These are phyloP conservation scores for Yamadazyma dushanensis DNA, from an alignment of 1,139 yeast genomes.

Conservation along the genomic window DNA sequence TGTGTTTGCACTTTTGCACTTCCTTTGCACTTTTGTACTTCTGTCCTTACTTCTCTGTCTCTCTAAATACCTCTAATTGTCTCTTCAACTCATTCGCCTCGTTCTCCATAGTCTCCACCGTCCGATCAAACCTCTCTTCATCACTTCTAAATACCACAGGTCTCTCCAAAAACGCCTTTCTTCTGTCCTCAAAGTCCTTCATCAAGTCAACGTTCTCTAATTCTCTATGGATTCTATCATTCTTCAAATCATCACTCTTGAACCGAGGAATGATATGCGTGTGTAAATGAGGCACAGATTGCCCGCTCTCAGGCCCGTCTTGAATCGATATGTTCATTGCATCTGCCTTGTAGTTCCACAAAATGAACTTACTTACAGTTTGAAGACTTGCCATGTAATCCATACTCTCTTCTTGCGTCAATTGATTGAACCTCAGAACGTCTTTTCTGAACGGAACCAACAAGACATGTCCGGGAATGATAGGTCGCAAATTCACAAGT, in stretches of 20 bases:
- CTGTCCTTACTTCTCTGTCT: no score
- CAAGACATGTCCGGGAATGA: conserved; percentile 86
- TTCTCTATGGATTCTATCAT: conserved; percentile 57
- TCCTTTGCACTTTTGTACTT: no score
- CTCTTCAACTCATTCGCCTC: conserved; percentile 58
- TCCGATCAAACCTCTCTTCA: conserved; percentile 51
- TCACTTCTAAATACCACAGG: conserved; percentile 21
- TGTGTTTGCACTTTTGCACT: no score
- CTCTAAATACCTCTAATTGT: conserved; percentile 32
- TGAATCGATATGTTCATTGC: conserved; percentile 86
- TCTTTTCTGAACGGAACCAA: conserved; percentile 72
- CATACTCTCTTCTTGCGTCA: conserved; percentile 66
- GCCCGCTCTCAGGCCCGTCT: conserved; percentile 96
- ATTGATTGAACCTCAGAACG: conserved; percentile 64
- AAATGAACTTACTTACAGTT: conserved; percentile 64
- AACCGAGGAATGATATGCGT: conserved; percentile 89
- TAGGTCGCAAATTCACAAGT: conserved; percentile 83
- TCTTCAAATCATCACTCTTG: conserved; percentile 64
- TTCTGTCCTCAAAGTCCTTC: conserved; percentile 33
- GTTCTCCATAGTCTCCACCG: conserved; percentile 57
- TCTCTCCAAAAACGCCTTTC: conserved; percentile 18
- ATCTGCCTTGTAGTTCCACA: conserved; percentile 68
- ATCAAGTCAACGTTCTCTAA: conserved; percentile 51
- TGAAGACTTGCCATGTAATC: conserved; percentile 85
- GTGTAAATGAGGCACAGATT: conserved; percentile 89